phyloP scores from a whole-genome alignment of 345 rosid genomes.

The Eucalyptus regnans region DNA sequence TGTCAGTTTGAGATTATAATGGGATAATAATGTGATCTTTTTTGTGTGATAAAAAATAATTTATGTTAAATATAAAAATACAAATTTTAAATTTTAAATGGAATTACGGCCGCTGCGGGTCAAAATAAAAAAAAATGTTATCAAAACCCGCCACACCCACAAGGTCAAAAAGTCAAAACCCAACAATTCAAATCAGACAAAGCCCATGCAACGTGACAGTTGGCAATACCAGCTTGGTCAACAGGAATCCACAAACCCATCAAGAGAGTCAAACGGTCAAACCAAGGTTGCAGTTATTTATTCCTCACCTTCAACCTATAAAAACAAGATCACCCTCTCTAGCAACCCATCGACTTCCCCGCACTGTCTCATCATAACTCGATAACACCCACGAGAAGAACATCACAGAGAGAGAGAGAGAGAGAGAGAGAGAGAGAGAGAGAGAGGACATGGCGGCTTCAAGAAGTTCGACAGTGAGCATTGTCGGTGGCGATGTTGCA shows the following conservation, averaged over 20 bases:
- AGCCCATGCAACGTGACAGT: neutral
- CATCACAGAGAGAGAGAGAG: neutral
- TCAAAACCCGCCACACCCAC: neutral
- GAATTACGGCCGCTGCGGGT: neutral
- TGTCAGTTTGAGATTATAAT: neutral
- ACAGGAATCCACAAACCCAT: neutral
- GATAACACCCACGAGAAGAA: too few species aligned
- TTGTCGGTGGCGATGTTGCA: conserved; percentile 5
- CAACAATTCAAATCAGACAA: neutral
- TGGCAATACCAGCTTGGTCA: neutral
- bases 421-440: neutral
- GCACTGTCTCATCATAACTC: neutral
- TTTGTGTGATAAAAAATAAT: neutral
- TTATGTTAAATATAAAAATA: too few species aligned
- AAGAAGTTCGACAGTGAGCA: neutral
- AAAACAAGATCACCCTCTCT: neutral
- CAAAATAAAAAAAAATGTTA: too few species aligned
- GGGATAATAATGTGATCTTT: accelerated
- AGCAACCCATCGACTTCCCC: neutral
- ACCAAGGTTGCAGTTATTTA: neutral
- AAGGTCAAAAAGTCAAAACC: neutral
- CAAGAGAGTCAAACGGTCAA: neutral
- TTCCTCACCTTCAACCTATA: neutral
- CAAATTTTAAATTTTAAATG: too few species aligned
- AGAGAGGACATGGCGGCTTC: neutral